Evolutionary conservation across 2,329 filamentous ascomycete species (phyloP).

Genomic region (Nemania serpens): DNA sequence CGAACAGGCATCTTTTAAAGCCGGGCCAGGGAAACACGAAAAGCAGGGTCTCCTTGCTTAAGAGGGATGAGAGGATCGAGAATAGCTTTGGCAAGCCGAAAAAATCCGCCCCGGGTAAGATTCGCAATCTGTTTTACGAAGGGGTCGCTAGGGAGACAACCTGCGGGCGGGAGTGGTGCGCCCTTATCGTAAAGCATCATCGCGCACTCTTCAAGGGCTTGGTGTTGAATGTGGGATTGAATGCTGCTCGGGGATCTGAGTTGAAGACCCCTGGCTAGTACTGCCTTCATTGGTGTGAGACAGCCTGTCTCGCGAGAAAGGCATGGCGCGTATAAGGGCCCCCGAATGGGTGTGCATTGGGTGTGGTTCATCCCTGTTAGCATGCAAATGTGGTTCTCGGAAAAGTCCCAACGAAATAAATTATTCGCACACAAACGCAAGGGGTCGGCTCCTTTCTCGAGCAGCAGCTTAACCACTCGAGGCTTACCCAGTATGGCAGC

Average conservation of each 20-base stretch:
- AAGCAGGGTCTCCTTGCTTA: too few relatives aligned
- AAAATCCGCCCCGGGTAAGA: neutral
- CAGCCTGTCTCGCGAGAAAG: neutral
- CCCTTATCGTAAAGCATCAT: neutral
- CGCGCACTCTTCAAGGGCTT: constrained; percentile 6
- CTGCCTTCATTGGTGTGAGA: neutral
- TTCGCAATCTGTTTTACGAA: neutral
- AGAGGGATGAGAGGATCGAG: too few relatives aligned
- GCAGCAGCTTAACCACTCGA: constrained; percentile 3
- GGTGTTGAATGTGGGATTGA: neutral
- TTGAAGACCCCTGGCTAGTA: neutral
- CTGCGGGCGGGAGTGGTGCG: neutral
- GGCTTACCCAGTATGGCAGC: neutral
- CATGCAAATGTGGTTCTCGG: neutral
- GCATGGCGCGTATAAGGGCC: too few relatives aligned
- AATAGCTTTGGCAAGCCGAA: too few relatives aligned
- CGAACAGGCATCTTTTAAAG: too few relatives aligned
- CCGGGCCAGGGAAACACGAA: too few relatives aligned
- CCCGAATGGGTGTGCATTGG: neutral
- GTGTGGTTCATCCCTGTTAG: neutral
- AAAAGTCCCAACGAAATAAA: too few relatives aligned
- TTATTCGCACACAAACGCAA: neutral
- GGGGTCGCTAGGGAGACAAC: neutral
- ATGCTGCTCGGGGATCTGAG: neutral
- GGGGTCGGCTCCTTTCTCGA: constrained; percentile 9